Percentiles rank a stretch among this genome's conserved stretches.
These are phyloP conservation scores for Botrytis tulipae DNA, from an alignment of 2,329 filamentous ascomycete species.

Conservation along the genomic window DNA sequence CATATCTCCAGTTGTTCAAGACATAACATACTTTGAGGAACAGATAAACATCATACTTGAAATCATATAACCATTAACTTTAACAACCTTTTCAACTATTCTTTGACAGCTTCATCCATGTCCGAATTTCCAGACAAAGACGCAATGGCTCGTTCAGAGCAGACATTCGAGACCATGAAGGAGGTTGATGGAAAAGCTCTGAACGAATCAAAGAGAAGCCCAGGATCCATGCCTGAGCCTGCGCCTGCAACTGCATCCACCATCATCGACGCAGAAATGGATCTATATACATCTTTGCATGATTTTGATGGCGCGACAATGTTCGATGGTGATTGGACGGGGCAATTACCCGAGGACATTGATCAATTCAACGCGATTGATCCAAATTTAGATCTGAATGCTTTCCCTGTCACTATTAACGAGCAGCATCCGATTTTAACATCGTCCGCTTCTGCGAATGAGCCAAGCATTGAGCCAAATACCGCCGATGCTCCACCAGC, in stretches of 20 bases:
- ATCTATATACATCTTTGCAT: not conserved
- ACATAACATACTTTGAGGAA: no score
- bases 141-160: not conserved
- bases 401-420: fast-evolving
- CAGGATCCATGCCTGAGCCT: no score
- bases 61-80: not conserved
- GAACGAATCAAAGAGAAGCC: fast-evolving
- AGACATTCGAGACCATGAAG: not conserved
- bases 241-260: no score
- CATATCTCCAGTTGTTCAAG: not conserved
- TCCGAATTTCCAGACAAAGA: not conserved
- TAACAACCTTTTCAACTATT: not conserved
- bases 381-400: not conserved
- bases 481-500: fast-evolving
- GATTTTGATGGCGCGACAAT: not conserved
- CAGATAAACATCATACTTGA: not conserved
- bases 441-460: not conserved
- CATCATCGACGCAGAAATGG: fast-evolving
- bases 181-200: not conserved
- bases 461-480: not conserved
- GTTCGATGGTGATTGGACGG: not conserved
- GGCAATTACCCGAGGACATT: not conserved
- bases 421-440: not conserved
- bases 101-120: not conserved
- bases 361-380: not conserved